phyloP scores from a whole-genome alignment of 352 stramenopile species.

The Phytophthora pistaciae region DNA sequence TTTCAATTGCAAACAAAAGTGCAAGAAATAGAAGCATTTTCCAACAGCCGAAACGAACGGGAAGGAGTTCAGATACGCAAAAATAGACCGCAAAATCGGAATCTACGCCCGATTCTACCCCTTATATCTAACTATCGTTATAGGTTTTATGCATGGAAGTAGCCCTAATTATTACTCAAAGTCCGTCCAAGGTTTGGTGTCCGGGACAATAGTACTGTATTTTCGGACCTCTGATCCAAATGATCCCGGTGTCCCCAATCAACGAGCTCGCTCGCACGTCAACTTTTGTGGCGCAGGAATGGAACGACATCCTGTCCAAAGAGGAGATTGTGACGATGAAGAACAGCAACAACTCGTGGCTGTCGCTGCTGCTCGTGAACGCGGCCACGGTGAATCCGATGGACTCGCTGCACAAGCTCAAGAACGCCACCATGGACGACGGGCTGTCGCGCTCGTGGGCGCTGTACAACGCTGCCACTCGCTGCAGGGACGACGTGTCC shows the following conservation, averaged over 20 bases:
- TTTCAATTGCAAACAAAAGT: too few species aligned
- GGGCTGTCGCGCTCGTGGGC: slow-evolving; percentile 73
- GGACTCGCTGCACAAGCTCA: slow-evolving; percentile 53
- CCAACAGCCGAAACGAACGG: too few species aligned
- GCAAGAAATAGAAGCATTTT: too few species aligned
- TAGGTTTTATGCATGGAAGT: too few species aligned
- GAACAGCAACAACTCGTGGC: slow-evolving; percentile 59
- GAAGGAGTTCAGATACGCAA: too few species aligned
- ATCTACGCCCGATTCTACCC: too few species aligned
- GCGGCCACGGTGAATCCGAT: slow-evolving; percentile 65
- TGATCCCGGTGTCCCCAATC: slow-evolving; percentile 79
- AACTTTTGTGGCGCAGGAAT: slow-evolving; percentile 77
- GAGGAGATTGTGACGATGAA: slow-evolving; percentile 51
- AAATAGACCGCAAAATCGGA: too few species aligned
- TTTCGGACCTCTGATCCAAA: too few species aligned
- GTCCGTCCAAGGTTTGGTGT: too few species aligned
- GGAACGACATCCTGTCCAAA: slow-evolving; percentile 77
- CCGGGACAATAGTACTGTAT: too few species aligned
- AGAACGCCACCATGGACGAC: slow-evolving; percentile 69
- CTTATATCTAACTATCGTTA: too few species aligned
- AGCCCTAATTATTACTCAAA: too few species aligned
- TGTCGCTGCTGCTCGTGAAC: slow-evolving; percentile 80
- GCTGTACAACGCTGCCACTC: slow-evolving; percentile 74
- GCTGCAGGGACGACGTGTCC: slow-evolving; percentile 27
- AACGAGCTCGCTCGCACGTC: slow-evolving; percentile 71